Evolutionary conservation across 345 rosid species (phyloP).

Genomic region (Eutrema yunnanense): DNA sequence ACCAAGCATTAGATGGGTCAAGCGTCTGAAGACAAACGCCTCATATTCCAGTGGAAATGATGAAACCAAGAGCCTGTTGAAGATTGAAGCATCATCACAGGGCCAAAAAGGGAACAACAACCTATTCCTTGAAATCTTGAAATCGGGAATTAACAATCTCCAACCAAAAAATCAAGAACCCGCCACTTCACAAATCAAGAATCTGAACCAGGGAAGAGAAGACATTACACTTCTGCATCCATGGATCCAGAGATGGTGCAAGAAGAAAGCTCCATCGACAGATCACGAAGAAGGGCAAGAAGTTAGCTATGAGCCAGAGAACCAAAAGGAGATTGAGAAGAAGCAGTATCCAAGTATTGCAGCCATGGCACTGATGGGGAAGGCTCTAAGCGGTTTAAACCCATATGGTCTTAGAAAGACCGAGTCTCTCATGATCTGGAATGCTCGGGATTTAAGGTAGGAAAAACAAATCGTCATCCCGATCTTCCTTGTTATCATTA

Average conservation of each 20-base stretch:
- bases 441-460: conserved; percentile 32
- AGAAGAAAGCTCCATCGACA: conserved; percentile 15
- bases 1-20: conserved; percentile 67
- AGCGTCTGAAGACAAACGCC: conserved; percentile 55
- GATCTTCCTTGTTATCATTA: background rate
- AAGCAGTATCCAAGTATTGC: conserved; percentile 80
- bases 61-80: conserved; percentile 36
- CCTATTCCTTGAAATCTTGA: conserved; percentile 30
- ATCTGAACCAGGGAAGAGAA: conserved; percentile 25
- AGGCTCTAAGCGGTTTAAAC: conserved; percentile 58
- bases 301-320: conserved; percentile 36
- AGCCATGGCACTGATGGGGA: conserved; percentile 98
- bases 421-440: conserved; percentile 63
- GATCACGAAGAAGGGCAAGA: conserved; percentile 23
- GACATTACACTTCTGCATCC: conserved; percentile 37
- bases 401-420: conserved; percentile 49
- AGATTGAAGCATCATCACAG: conserved; percentile 37
- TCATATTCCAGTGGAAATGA: conserved; percentile 34
- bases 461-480: background rate
- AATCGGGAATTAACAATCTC: conserved; percentile 28
- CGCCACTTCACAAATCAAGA: conserved; percentile 16
- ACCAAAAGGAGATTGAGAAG: conserved; percentile 41
- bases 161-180: conserved; percentile 30
- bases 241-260: conserved; percentile 84
- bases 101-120: conserved; percentile 34